Conservation (phyloP, 345 rosid genomes). For the Sisymbrium irio region DNA sequence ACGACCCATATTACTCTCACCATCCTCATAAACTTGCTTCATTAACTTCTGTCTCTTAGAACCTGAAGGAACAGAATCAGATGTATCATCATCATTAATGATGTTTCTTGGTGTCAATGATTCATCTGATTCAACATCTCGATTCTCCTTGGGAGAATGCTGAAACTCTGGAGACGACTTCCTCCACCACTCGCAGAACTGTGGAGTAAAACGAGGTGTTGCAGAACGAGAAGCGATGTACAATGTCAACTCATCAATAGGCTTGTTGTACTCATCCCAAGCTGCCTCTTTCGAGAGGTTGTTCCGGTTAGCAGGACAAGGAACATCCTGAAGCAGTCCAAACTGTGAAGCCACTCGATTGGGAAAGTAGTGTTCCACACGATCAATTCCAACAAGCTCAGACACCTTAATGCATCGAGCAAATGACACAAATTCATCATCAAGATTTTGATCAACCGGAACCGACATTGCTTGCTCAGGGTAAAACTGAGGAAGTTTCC, state of each 20-base stretch:
- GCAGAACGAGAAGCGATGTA: slow-evolving; percentile 43
- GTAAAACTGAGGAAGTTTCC: slow-evolving; percentile 33
- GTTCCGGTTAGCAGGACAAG: slow-evolving; percentile 8
- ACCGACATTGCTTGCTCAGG: slow-evolving; percentile 27
- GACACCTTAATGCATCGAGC: slow-evolving; percentile 36
- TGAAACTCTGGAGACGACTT: not conserved
- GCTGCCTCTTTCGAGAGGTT: slow-evolving; percentile 9
- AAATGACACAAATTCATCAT: slow-evolving; percentile 35
- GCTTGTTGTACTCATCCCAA: slow-evolving; percentile 36
- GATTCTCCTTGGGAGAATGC: not conserved
- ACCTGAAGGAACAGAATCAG: not conserved
- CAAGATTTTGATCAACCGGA: not conserved
- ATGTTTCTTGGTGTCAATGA: not conserved
- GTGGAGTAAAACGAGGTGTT: slow-evolving; percentile 31
- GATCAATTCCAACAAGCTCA: slow-evolving; percentile 40
- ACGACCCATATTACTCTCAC: not conserved
- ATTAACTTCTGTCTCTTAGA: not conserved
- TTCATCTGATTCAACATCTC: not conserved
- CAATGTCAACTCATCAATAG: slow-evolving; percentile 25
- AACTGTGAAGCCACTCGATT: slow-evolving; percentile 59
- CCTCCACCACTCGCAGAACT: slow-evolving; percentile 53
- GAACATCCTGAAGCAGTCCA: slow-evolving; percentile 55
- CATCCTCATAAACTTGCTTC: not conserved
- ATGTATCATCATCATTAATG: not conserved
- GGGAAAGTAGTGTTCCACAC: slow-evolving; percentile 44